Conservation (phyloP, 2,329 filamentous ascomycete genomes). For the Knufia petricola region DNA sequence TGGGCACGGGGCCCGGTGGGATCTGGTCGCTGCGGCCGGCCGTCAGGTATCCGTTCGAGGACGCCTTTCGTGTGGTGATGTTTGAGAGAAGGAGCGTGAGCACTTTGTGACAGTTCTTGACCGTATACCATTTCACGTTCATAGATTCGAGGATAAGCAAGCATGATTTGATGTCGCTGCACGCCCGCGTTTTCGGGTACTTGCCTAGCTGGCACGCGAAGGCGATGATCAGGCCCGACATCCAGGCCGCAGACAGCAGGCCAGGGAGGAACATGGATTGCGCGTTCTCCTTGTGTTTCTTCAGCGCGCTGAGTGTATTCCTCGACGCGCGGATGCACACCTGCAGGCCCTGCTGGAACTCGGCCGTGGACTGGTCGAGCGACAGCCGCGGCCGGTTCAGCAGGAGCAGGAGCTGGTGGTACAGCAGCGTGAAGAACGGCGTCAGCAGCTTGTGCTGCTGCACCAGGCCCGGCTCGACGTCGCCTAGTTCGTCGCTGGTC, state of each 20-base stretch:
- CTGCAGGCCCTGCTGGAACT: conserved; percentile 33
- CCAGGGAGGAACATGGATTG: conserved; percentile 34
- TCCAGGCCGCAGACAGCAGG: conserved; percentile 33
- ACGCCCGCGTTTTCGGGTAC: conserved; percentile 29
- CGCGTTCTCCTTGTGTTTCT: conserved; percentile 25
- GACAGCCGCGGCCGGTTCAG: conserved; percentile 33
- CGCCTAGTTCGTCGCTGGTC: conserved; percentile 6
- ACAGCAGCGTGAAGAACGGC: conserved; percentile 34
- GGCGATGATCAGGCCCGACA: conserved; percentile 33
- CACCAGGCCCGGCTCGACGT: conserved; percentile 11
- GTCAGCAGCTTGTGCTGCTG: conserved; percentile 24
- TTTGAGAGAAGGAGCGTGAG: conserved; percentile 28
- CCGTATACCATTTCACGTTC: conserved; percentile 33
- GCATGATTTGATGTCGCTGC: conserved; percentile 31
- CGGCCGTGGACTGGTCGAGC: conserved; percentile 29
- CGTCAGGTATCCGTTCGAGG: conserved; percentile 17
- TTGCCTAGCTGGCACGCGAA: conserved; percentile 34
- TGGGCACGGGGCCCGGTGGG: conserved; percentile 15
- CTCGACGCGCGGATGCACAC: conserved; percentile 33
- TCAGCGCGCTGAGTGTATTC: conserved; percentile 30
- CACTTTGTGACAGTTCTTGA: conserved; percentile 31
- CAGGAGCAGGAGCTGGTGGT: conserved; percentile 33
- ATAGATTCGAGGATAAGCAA: conserved; percentile 27
- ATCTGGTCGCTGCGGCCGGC: conserved; percentile 4
- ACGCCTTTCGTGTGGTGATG: conserved; percentile 24